Conservation (phyloP, 306 rosid species). For the Cucurbita ficifolia region DNA sequence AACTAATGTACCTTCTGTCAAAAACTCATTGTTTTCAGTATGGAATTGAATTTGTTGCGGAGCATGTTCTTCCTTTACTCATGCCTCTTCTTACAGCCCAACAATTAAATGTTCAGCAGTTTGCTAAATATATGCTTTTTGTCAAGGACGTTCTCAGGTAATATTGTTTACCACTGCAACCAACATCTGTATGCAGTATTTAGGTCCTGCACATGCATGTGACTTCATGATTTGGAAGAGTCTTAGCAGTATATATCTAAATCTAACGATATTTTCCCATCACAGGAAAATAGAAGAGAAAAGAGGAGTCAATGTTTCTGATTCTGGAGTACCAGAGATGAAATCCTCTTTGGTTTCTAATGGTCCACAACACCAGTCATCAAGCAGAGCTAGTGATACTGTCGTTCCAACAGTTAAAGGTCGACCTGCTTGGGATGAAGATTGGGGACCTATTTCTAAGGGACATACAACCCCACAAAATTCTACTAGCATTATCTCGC, state of each 20-base stretch:
- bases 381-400: slow-evolving; percentile 21
- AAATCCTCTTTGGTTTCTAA: slow-evolving; percentile 34
- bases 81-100: slow-evolving; percentile 75
- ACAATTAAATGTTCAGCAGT: slow-evolving; percentile 92
- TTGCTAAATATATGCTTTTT: slow-evolving; percentile 96
- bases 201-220: not conserved
- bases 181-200: not conserved
- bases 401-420: slow-evolving; percentile 32
- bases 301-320: slow-evolving; percentile 74
- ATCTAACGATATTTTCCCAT: not conserved
- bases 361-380: slow-evolving; percentile 39
- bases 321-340: slow-evolving; percentile 58
- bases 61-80: slow-evolving; percentile 87
- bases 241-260: not conserved
- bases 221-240: not conserved
- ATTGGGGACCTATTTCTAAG: slow-evolving; percentile 56
- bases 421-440: slow-evolving; percentile 77
- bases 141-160: slow-evolving; percentile 93
- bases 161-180: not conserved
- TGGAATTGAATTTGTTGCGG: slow-evolving; percentile 88
- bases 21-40: slow-evolving; percentile 39
- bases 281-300: slow-evolving; percentile 89
- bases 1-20: slow-evolving; percentile 11
- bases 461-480: slow-evolving; percentile 23
- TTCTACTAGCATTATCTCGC: slow-evolving; percentile 13